phyloP scores from a whole-genome alignment of 83 land plant species.

The Thuja plicata region DNA sequence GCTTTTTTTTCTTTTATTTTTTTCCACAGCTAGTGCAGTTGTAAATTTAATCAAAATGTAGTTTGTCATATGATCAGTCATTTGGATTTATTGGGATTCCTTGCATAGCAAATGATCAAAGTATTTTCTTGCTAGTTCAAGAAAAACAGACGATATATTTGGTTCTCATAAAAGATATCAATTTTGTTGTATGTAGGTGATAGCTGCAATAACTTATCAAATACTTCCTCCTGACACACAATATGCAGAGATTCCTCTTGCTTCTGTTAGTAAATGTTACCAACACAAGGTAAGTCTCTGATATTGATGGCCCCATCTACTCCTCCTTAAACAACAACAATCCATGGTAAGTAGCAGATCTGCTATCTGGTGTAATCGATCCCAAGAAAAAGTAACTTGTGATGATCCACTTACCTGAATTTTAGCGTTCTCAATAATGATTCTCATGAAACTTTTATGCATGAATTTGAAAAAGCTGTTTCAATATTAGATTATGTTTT shows the following conservation, averaged over 20 bases:
- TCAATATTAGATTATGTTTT: neutral
- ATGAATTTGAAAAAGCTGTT: neutral
- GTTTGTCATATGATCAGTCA: neutral
- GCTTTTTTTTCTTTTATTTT: neutral
- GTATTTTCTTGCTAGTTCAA: neutral
- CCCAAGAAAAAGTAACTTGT: neutral
- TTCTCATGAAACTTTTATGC: neutral
- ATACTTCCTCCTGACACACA: conserved; percentile 69
- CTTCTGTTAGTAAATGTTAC: conserved; percentile 55
- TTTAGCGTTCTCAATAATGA: neutral
- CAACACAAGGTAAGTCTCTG: conserved; percentile 52
- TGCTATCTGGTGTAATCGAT: neutral
- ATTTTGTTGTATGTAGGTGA: conserved; percentile 35
- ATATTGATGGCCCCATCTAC: neutral
- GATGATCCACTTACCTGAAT: no score
- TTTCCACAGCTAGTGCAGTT: neutral
- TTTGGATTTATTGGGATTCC: neutral
- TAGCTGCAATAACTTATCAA: conserved; percentile 81
- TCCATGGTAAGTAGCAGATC: neutral
- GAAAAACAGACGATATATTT: neutral
- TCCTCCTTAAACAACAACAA: neutral
- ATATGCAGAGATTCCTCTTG: conserved; percentile 85
- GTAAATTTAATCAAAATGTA: neutral
- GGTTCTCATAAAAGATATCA: neutral
- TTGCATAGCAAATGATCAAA: neutral